Percentiles rank a stretch among this genome's conserved stretches.
These are phyloP conservation scores for Candida tallmaniae DNA, from an alignment of 805 yeast genomes.

Conservation along the genomic window DNA sequence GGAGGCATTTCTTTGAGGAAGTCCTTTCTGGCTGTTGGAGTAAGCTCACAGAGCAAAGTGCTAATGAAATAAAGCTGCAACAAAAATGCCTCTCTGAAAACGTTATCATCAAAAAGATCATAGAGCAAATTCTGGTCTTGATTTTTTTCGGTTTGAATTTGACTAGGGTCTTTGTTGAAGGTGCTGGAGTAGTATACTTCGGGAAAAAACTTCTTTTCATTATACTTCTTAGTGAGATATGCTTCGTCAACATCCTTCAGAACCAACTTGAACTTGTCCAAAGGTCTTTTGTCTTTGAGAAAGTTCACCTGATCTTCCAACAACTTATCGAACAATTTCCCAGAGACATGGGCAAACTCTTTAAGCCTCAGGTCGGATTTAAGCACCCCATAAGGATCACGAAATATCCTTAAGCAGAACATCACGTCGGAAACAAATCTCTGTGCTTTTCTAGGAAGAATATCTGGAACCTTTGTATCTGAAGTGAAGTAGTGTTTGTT, in stretches of 20 bases:
- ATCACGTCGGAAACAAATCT: slow-evolving; percentile 31
- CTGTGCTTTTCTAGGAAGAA: slow-evolving; percentile 12
- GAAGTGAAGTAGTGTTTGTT: slow-evolving; percentile 35
- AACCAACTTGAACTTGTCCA: slow-evolving; percentile 8
- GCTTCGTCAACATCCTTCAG: slow-evolving; percentile 13
- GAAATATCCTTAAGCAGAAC: slow-evolving; percentile 23
- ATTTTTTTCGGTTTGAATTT: slow-evolving; percentile 14
- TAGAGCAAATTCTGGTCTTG: slow-evolving; percentile 23
- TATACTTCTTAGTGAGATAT: slow-evolving; percentile 17
- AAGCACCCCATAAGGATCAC: slow-evolving; percentile 32
- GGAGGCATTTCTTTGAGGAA: slow-evolving; percentile 21
- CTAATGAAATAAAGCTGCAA: slow-evolving; percentile 28
- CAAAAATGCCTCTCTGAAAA: slow-evolving; percentile 22
- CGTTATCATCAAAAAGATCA: slow-evolving; percentile 22
- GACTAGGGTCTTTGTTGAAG: slow-evolving; percentile 17
- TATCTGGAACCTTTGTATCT: slow-evolving; percentile 21
- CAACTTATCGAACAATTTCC: slow-evolving; percentile 24
- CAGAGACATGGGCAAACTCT: slow-evolving; percentile 18
- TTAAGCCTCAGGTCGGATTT: slow-evolving; percentile 19
- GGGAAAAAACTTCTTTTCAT: slow-evolving; percentile 24
- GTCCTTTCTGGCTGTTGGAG: slow-evolving; percentile 16
- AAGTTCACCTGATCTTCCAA: slow-evolving; percentile 24
- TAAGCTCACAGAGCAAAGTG: slow-evolving; percentile 27
- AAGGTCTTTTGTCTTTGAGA: slow-evolving; percentile 1
- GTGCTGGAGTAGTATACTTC: slow-evolving; percentile 33